A percentile compares a stretch with the other conserved stretches of the same genome.
phyloP scores from a whole-genome alignment of 2,329 filamentous ascomycete genomes.

The Colletotrichum lindemuthianum region DNA sequence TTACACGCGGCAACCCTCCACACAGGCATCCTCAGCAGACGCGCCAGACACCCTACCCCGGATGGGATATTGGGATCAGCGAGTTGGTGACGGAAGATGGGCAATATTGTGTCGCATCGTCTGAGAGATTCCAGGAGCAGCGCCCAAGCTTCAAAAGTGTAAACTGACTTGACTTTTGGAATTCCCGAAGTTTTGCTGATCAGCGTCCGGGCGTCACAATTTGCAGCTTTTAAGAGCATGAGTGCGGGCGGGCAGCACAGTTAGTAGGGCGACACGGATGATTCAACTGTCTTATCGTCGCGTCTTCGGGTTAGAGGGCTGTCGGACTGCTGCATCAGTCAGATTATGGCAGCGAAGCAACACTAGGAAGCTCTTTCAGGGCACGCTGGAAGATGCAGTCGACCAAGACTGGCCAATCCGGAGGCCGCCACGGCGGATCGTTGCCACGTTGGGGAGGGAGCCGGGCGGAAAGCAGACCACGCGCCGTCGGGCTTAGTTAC shows the following conservation, averaged over 20 bases:
- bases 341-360: conserved; percentile 15
- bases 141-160: conserved; percentile 13
- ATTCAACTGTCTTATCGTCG: not conserved
- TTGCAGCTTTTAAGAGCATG: not conserved
- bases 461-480: not conserved
- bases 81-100: conserved; percentile 10
- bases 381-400: conserved; percentile 30
- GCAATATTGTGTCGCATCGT: conserved; percentile 11
- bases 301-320: conserved; percentile 19
- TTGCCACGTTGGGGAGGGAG: conserved; percentile 17
- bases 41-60: conserved; percentile 17
- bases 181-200: not conserved
- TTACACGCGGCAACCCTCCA: conserved; percentile 13
- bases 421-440: conserved; percentile 25
- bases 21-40: not conserved
- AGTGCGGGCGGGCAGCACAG: not conserved
- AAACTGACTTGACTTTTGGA: conserved; percentile 4
- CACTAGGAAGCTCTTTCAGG: conserved; percentile 4
- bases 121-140: conserved; percentile 19
- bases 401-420: conserved; percentile 34
- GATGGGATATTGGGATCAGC: conserved; percentile 30
- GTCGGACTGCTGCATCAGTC: conserved; percentile 7
- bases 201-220: not conserved
- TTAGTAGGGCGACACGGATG: not conserved
- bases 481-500: conserved; percentile 6